Evolutionary conservation across 371 early-diverging fungal genomes (phyloP).

Genomic region (Mortierella sp.): DNA sequence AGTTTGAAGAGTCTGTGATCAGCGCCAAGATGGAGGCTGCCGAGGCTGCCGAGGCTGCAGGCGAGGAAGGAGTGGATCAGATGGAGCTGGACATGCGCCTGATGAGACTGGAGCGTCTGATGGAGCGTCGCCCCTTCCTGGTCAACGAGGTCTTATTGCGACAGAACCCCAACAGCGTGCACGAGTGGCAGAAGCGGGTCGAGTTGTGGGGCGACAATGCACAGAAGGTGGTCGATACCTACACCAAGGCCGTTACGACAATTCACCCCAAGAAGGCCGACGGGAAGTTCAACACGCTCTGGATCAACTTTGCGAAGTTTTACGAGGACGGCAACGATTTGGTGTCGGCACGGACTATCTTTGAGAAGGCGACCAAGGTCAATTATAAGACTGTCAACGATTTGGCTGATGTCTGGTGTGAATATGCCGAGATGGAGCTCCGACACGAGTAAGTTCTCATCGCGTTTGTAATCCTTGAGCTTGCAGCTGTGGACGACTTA

Average conservation of each 20-base stretch:
- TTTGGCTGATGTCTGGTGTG: slow-evolving; percentile 92
- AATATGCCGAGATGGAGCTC: slow-evolving; percentile 94
- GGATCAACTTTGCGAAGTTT: slow-evolving; percentile 88
- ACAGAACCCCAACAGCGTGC: slow-evolving; percentile 92
- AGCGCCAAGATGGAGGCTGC: slow-evolving; percentile 83
- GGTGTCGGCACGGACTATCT: slow-evolving; percentile 81
- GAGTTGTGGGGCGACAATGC: slow-evolving; percentile 76
- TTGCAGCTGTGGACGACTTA: not conserved
- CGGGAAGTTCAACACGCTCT: slow-evolving; percentile 84
- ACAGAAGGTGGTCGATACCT: slow-evolving; percentile 79
- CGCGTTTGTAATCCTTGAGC: not conserved
- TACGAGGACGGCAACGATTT: slow-evolving; percentile 79
- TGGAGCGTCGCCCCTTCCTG: slow-evolving; percentile 94
- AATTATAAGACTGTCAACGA: slow-evolving; percentile 86
- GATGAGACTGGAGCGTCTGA: slow-evolving; percentile 88
- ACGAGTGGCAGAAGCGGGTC: slow-evolving; percentile 93
- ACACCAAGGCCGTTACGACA: slow-evolving; percentile 81
- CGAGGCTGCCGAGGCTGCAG: slow-evolving; percentile 67
- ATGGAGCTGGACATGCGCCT: slow-evolving; percentile 88
- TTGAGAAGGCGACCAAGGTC: slow-evolving; percentile 88
- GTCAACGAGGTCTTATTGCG: slow-evolving; percentile 94
- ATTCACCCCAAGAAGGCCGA: slow-evolving; percentile 87
- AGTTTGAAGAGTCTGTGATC: slow-evolving; percentile 89
- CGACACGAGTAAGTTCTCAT: slow-evolving; percentile 67
- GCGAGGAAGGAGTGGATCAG: slow-evolving; percentile 68